phyloP scores from a whole-genome alignment of 169 alveolate genomes.

The Cryptosporidium meleagridis region DNA sequence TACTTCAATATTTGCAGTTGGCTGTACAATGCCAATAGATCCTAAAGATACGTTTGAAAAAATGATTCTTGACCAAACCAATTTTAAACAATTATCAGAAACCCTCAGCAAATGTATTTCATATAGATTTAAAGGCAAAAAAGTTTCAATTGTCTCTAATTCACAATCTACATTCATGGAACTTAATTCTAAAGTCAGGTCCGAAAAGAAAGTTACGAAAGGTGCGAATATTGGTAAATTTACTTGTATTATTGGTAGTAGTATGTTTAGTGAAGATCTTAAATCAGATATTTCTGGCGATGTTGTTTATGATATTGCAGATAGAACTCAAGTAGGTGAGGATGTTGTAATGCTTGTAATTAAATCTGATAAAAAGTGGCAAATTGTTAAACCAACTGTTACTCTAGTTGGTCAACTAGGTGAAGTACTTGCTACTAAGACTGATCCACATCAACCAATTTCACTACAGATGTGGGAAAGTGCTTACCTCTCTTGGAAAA shows the following conservation, averaged over 20 bases:
- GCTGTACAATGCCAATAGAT: not conserved
- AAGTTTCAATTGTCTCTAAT: not conserved
- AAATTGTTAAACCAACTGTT: not conserved
- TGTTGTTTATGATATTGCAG: not conserved
- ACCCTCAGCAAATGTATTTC: not conserved
- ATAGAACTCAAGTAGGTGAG: not conserved
- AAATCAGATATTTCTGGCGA: not conserved
- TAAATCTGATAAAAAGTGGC: not conserved
- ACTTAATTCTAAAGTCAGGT: not conserved
- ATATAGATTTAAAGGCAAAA: not conserved
- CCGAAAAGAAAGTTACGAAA: not conserved
- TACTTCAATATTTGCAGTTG: not conserved
- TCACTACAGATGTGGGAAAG: constrained; percentile 15
- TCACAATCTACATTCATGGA: not conserved
- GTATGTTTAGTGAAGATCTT: not conserved
- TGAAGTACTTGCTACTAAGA: not conserved
- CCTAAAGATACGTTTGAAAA: not conserved
- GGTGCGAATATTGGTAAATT: not conserved
- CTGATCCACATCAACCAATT: not conserved
- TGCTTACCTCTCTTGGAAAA: constrained; percentile 21
- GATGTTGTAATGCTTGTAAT: not conserved
- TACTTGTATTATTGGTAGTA: not conserved
- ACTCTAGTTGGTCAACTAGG: not conserved
- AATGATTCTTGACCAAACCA: not conserved
- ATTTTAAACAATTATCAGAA: not conserved